A percentile compares a stretch with the other conserved stretches of the same genome.
phyloP scores from a whole-genome alignment of 2,329 filamentous ascomycete species.

The Monosporascus sp. region DNA sequence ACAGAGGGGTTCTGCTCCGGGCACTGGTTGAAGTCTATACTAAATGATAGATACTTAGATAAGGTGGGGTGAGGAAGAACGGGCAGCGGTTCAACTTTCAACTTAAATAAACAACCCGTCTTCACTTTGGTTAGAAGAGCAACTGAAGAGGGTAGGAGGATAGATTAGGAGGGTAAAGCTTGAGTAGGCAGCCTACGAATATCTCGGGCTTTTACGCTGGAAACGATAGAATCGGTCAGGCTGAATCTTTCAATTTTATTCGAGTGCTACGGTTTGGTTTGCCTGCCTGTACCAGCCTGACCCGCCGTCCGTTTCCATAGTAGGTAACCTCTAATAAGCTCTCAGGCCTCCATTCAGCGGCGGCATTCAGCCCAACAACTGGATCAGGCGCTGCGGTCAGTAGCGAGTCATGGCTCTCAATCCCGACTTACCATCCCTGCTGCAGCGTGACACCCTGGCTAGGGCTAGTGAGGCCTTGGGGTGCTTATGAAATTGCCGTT shows the following conservation, averaged over 20 bases:
- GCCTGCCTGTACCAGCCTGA: not conserved
- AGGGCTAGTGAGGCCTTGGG: not conserved
- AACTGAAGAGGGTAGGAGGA: too few relatives aligned
- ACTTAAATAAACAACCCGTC: too few relatives aligned
- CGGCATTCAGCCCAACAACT: not conserved
- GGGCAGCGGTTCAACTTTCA: not conserved
- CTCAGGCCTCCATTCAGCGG: not conserved
- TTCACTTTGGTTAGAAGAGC: too few relatives aligned
- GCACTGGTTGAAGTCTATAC: not conserved
- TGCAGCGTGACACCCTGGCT: conserved; percentile 12
- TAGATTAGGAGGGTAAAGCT: not conserved
- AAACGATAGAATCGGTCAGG: not conserved
- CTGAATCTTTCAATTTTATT: not conserved
- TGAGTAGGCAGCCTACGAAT: not conserved
- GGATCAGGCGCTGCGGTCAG: not conserved
- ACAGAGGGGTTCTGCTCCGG: not conserved
- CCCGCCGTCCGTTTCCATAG: not conserved
- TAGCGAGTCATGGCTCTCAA: conserved; percentile 21
- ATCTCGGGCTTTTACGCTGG: not conserved
- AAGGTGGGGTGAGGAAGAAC: conserved; percentile 1
- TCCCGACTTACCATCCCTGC: conserved; percentile 15
- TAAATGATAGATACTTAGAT: not conserved
- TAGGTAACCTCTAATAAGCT: not conserved
- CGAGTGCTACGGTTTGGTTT: not conserved
- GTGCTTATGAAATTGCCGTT: too few relatives aligned